phyloP scores from a whole-genome alignment of 1,284 basidiomycete genomes.

The Boletellus deceptivus region DNA sequence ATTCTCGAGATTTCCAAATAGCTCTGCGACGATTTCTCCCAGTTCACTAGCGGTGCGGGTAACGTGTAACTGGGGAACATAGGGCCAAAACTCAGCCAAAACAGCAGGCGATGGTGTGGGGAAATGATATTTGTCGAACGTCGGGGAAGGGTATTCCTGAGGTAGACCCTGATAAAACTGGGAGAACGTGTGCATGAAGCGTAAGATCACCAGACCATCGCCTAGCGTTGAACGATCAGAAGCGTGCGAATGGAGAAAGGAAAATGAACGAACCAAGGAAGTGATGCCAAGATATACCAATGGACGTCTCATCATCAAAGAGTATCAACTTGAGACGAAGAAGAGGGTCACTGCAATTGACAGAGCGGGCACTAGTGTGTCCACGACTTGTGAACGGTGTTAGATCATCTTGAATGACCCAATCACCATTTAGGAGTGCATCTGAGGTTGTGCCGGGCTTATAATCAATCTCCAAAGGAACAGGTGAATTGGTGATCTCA shows the following conservation, averaged over 20 bases:
- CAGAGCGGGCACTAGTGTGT: slow-evolving; percentile 8
- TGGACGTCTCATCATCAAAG: background rate
- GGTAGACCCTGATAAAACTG: slow-evolving; percentile 27
- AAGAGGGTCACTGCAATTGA: slow-evolving; percentile 19
- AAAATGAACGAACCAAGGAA: slow-evolving; percentile 6
- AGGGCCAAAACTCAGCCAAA: background rate
- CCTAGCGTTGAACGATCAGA: slow-evolving; percentile 21
- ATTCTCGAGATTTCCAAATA: slow-evolving; percentile 8
- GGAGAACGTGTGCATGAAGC: slow-evolving; percentile 17
- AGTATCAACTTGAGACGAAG: slow-evolving; percentile 31
- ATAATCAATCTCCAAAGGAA: slow-evolving; percentile 10
- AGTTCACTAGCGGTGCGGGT: slow-evolving; percentile 5
- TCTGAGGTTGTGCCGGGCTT: background rate
- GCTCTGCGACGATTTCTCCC: slow-evolving; percentile 9
- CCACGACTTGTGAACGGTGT: slow-evolving; percentile 16
- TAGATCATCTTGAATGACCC: slow-evolving; percentile 21
- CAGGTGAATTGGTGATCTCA: slow-evolving; percentile 21
- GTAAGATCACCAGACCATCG: slow-evolving; percentile 26
- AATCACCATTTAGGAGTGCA: background rate
- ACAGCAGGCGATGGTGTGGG: background rate
- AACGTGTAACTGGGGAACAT: background rate
- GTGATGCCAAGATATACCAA: background rate
- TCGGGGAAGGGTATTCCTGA: slow-evolving; percentile 10
- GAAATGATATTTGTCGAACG: slow-evolving; percentile 17
- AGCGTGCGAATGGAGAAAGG: background rate